These are phyloP conservation scores for Alternaria panax DNA, from an alignment of 2,329 filamentous ascomycete species.

Conservation along the genomic window DNA sequence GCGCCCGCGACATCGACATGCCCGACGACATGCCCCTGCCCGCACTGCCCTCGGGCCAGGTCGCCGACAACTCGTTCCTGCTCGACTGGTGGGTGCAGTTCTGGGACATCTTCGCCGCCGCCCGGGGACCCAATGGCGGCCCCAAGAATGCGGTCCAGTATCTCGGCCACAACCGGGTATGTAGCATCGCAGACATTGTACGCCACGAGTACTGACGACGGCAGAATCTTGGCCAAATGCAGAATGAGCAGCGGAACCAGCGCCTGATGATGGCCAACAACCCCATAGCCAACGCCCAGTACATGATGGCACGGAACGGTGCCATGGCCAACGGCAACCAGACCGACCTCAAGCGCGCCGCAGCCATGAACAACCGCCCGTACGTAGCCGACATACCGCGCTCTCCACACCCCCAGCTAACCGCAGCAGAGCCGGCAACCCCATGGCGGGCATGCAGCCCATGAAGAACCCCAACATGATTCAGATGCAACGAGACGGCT, in stretches of 20 bases:
- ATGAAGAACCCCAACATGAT: constrained; percentile 64
- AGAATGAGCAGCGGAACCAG: constrained; percentile 71
- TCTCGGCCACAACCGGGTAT: constrained; percentile 82
- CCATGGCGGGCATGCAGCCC: constrained; percentile 73
- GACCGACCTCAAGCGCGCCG: constrained; percentile 72
- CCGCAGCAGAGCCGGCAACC: constrained; percentile 35
- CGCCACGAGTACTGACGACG: constrained; percentile 23
- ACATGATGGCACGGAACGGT: constrained; percentile 70
- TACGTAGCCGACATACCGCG: constrained; percentile 54
- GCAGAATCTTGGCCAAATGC: constrained; percentile 72
- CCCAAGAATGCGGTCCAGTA: constrained; percentile 67
- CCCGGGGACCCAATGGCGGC: constrained; percentile 64
- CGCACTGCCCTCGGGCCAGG: constrained; percentile 66
- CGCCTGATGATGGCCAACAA: constrained; percentile 74
- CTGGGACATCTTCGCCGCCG: constrained; percentile 92
- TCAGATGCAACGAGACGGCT: constrained; percentile 87
- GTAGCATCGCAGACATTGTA: constrained; percentile 25
- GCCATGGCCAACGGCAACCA: constrained; percentile 63
- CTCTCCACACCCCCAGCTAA: constrained; percentile 15
- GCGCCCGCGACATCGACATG: constrained; percentile 74
- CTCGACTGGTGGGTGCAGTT: constrained; percentile 98
- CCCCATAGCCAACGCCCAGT: constrained; percentile 48
- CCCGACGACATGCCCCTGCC: constrained; percentile 86
- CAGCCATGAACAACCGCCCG: constrained; percentile 81
- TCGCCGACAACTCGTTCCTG: constrained; percentile 81